Base-by-base conservation (phyloP, 768 basidiomycete genomes). In the Austroboletus festivus region DNA sequence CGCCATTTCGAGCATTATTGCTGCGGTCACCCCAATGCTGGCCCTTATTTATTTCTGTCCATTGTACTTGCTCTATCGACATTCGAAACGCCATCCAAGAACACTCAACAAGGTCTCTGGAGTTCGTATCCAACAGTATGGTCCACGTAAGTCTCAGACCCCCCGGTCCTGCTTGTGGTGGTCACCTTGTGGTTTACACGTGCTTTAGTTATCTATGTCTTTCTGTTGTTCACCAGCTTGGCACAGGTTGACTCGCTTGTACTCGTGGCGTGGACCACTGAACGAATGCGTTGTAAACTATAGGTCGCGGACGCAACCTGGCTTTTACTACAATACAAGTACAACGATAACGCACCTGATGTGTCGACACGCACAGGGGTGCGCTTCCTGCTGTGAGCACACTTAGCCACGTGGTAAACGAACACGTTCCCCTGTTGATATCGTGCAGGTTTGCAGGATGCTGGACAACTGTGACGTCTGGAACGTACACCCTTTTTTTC, bases 381-480 rank as follows among this genome's bases (percentile, higher is more conserved):
- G 31, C 68, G 71, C 20, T 68, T 82, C 23, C 58, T 81, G 13
- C 56, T 83, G 83, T 82, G 56, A 41, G 76, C 65, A 19, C 42
- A 28, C 39, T 50, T 23, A 8, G 40, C 40, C 18, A 28, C 21
- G 15, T 19, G 50, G 5, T 24, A 11, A 11, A 45, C 21, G 40
- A 20, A 15, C 41, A 40, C 46, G 46, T 37, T 44, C 37, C 46
- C 38, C 30, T 44, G 31, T 20, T 56, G 44, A 51, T 42, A 13
- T 42, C 31, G 16, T 39, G 21, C 52, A 85, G 83, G 44, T 83
- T 82, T 56, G 65, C 73, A 16, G 73, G 80, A 3, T 80, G 74
- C 55, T 85, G 83, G 83, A 84, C 83, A 22, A 64, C 74, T 3
- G 50, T 79, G 6, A 82, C 77, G 16, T 74, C 78, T 11, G 75